Evolutionary conservation across 2,329 filamentous ascomycete species (phyloP).

Genomic region (Stagonosporopsis rhizophila): DNA sequence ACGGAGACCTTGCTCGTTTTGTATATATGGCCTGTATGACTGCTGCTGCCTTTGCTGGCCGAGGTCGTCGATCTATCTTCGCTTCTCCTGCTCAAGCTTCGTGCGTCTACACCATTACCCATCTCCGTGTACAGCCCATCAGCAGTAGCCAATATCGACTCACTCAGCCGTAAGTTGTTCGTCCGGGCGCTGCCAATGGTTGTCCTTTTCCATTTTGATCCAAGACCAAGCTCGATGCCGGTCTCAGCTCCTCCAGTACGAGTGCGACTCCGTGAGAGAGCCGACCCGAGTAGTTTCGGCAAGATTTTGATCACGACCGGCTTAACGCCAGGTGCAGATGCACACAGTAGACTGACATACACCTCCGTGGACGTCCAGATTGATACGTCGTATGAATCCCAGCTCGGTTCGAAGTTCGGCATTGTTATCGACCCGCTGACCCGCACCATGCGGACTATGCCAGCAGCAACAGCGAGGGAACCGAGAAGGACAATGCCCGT

Average conservation of each 20-base stretch:
- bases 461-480: slow-evolving; percentile 25
- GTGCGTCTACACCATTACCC: slow-evolving; percentile 17
- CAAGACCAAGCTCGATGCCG: slow-evolving; percentile 15
- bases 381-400: slow-evolving; percentile 34
- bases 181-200: slow-evolving; percentile 18
- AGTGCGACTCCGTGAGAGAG: slow-evolving; percentile 15
- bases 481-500: slow-evolving; percentile 30
- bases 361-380: slow-evolving; percentile 35
- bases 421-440: slow-evolving; percentile 20
- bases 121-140: slow-evolving; percentile 22
- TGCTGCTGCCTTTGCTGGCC: not conserved
- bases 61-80: not conserved
- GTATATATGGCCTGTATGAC: not conserved
- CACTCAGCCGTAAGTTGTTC: slow-evolving; percentile 7
- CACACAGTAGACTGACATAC: slow-evolving; percentile 31
- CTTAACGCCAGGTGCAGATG: slow-evolving; percentile 31
- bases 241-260: not conserved
- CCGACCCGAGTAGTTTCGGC: slow-evolving; percentile 29
- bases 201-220: slow-evolving; percentile 20
- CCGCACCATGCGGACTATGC: slow-evolving; percentile 28
- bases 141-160: slow-evolving; percentile 11
- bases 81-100: slow-evolving; percentile 7
- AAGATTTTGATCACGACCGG: slow-evolving; percentile 26
- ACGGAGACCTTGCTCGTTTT: slow-evolving; percentile 14
- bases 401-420: slow-evolving; percentile 27